Conservation (phyloP, 106 monocot genomes). For the Hemerocallis citrina region DNA sequence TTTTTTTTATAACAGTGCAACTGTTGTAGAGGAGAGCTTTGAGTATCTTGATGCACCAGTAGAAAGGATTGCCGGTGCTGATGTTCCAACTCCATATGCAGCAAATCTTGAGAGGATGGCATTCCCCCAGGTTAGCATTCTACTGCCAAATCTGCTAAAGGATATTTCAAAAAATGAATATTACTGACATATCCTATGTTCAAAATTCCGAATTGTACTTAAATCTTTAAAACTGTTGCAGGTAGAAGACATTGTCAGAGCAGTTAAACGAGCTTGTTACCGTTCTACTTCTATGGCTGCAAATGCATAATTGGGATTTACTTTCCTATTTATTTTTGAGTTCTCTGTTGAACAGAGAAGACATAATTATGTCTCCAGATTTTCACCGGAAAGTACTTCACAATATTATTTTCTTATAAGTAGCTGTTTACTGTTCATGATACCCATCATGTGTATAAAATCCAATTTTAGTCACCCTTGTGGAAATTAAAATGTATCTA, state of each 20-base stretch:
- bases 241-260: slow-evolving; percentile 21
- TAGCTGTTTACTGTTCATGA: too few relatives aligned
- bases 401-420: background rate
- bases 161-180: too few relatives aligned
- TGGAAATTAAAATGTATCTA: too few relatives aligned
- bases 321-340: background rate
- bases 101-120: slow-evolving; percentile 58
- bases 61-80: slow-evolving; percentile 60
- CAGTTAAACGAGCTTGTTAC: slow-evolving; percentile 19
- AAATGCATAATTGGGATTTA: background rate
- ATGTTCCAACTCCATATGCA: slow-evolving; percentile 65
- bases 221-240: background rate
- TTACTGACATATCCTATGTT: too few relatives aligned
- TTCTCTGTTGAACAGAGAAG: background rate
- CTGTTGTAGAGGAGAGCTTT: slow-evolving; percentile 58
- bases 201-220: background rate
- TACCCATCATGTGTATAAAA: too few relatives aligned
- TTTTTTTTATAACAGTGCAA: slow-evolving; percentile 22
- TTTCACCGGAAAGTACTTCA: background rate
- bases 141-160: background rate
- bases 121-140: slow-evolving; percentile 40
- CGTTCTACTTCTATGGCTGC: slow-evolving; percentile 9
- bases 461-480: too few relatives aligned
- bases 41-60: slow-evolving; percentile 60
- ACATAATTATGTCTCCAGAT: background rate